phyloP scores from a whole-genome alignment of 202 grass and related monocot species.

The Tripidium arundinaceum region DNA sequence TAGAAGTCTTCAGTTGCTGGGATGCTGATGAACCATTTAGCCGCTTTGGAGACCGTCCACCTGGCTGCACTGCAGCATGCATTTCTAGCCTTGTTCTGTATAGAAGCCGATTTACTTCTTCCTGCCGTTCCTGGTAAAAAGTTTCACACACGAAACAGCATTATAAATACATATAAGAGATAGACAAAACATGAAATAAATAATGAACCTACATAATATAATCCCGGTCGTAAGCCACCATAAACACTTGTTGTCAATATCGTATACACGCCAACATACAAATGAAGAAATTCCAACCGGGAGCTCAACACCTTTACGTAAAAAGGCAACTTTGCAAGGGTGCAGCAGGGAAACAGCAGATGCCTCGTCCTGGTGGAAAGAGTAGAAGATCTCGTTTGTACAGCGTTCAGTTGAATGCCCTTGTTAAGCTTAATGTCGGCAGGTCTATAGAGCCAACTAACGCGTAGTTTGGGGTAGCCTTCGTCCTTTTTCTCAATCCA shows the following conservation, averaged over 20 bases:
- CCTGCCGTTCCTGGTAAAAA: conserved; percentile 72
- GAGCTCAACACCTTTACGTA: conserved; percentile 77
- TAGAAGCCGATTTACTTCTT: conserved; percentile 82
- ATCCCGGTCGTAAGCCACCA: conserved; percentile 94
- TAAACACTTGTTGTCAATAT: conserved; percentile 90
- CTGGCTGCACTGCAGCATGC: conserved; percentile 86
- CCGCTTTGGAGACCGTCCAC: conserved; percentile 74
- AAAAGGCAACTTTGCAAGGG: conserved; percentile 94
- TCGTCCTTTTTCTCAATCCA: conserved; percentile 65
- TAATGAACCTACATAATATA: conserved; percentile 77
- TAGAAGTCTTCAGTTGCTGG: conserved; percentile 61
- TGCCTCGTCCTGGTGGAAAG: conserved; percentile 89
- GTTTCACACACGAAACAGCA: neutral
- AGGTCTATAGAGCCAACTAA: conserved; percentile 91
- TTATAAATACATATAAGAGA: neutral
- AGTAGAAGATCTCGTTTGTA: conserved; percentile 94
- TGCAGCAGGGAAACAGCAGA: conserved; percentile 79
- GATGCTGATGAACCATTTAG: conserved; percentile 55
- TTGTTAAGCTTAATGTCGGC: conserved; percentile 77
- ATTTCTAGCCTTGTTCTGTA: conserved; percentile 79
- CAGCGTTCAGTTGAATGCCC: conserved; percentile 50
- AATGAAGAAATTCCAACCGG: conserved; percentile 69
- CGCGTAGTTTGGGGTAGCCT: conserved; percentile 56
- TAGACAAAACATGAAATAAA: neutral
- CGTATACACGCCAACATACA: conserved; percentile 86